These are phyloP conservation scores for Alternaria triticimaculans DNA, from an alignment of 2,329 filamentous ascomycete genomes.

Conservation along the genomic window DNA sequence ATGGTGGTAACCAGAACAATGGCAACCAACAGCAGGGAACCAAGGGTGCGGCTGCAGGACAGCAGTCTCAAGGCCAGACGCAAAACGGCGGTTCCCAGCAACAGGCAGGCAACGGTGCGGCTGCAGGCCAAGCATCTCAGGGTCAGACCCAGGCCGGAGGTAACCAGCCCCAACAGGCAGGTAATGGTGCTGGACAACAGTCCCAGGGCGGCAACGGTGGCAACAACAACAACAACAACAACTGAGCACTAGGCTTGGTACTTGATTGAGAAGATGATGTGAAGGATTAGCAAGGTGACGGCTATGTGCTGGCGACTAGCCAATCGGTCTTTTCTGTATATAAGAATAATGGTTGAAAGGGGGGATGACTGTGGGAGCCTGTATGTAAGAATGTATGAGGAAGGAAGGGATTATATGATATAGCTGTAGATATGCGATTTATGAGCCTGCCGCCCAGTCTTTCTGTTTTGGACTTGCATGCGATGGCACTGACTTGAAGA, in stretches of 20 bases:
- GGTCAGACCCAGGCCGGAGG: background rate
- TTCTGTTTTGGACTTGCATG: background rate
- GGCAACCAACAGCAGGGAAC: background rate
- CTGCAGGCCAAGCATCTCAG: background rate
- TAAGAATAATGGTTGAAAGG: slow-evolving; percentile 3
- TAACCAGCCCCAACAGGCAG: background rate
- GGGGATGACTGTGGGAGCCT: background rate
- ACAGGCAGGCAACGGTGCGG: background rate
- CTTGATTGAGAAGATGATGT: background rate
- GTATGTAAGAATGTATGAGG: background rate
- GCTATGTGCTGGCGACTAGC: slow-evolving; percentile 13
- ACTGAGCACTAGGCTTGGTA: background rate
- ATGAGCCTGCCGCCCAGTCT: background rate
- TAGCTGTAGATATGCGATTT: background rate
- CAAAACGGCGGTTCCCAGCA: background rate
- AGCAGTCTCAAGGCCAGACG: background rate
- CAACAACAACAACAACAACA: background rate
- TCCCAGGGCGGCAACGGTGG: background rate
- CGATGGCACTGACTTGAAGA: background rate
- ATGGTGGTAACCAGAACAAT: background rate
- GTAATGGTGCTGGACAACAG: slow-evolving; percentile 3
- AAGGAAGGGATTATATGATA: background rate
- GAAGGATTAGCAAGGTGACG: background rate
- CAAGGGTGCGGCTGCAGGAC: slow-evolving; percentile 2
- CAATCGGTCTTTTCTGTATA: slow-evolving; percentile 4